A percentile compares a stretch with the other conserved stretches of the same genome.
phyloP scores from a whole-genome alignment of 345 rosid genomes.

The Abelmoschus esculentus region DNA sequence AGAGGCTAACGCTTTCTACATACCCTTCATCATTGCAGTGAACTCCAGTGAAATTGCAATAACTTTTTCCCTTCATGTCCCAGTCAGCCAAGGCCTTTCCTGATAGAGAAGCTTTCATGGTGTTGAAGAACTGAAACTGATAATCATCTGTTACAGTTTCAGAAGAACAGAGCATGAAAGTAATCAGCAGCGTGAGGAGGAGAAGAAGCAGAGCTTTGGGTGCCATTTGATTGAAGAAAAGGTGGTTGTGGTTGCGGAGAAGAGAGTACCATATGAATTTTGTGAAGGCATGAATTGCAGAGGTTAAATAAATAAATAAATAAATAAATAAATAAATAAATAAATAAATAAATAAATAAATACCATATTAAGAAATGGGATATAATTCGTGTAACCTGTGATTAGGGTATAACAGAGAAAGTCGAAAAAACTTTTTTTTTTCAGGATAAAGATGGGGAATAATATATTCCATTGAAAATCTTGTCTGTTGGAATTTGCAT shows the following conservation, averaged over 20 bases:
- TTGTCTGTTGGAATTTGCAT: too few relatives aligned
- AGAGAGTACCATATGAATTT: too few relatives aligned
- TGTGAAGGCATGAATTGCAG: too few relatives aligned
- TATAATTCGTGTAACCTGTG: too few relatives aligned
- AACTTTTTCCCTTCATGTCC: conserved; percentile 31
- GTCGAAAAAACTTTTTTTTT: too few relatives aligned
- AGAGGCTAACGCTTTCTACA: conserved; percentile 49
- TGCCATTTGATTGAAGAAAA: conserved; percentile 29
- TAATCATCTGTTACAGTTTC: conserved; percentile 27
- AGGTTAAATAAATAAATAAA: too few relatives aligned
- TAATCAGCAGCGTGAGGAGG: conserved; percentile 21
- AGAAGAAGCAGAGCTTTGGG: conserved; percentile 17
- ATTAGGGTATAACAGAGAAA: too few relatives aligned
- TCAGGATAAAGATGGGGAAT: too few relatives aligned
- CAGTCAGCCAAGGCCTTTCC: conserved; percentile 52
- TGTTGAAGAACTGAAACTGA: conserved; percentile 59
- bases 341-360: too few relatives aligned
- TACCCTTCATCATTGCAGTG: conserved; percentile 50
- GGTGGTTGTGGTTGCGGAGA: conserved; percentile 24
- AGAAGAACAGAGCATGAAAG: conserved; percentile 20
- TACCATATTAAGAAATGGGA: too few relatives aligned
- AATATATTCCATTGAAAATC: too few relatives aligned
- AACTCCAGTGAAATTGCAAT: conserved; percentile 68
- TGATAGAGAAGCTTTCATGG: conserved; percentile 46
- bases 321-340: too few relatives aligned